A percentile compares a stretch with the other conserved stretches of the same genome.
phyloP scores from a whole-genome alignment of 176 grass and related monocot genomes.

The Aegilops tauschii region DNA sequence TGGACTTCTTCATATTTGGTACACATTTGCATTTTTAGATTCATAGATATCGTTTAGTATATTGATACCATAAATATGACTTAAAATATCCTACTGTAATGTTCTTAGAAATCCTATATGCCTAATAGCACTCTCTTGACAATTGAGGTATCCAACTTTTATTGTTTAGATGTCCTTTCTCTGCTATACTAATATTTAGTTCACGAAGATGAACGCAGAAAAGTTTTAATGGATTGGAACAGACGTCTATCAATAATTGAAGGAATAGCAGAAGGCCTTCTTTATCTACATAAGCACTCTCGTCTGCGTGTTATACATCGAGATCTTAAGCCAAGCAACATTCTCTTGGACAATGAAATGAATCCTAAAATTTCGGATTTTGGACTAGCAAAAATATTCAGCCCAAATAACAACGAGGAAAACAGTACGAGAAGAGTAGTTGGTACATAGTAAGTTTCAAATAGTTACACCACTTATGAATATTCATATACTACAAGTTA shows the following conservation, averaged over 20 bases:
- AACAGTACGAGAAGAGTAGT: constrained; percentile 36
- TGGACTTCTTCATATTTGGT: no score
- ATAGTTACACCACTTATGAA: no score
- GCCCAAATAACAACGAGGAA: constrained; percentile 8
- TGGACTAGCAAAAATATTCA: constrained; percentile 38
- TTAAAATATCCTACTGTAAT: not conserved
- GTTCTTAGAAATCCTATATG: not conserved
- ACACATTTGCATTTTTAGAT: no score
- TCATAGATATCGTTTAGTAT: no score
- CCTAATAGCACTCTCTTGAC: no score
- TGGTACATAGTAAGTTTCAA: constrained; percentile 49
- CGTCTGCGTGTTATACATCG: constrained; percentile 34
- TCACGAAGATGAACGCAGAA: not conserved
- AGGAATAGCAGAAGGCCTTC: constrained; percentile 35
- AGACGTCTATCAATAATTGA: not conserved
- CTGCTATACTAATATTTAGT: not conserved
- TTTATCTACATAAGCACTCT: constrained; percentile 45
- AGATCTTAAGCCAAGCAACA: constrained; percentile 49
- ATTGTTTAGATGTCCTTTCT: not conserved
- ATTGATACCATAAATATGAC: not conserved
- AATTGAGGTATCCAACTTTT: not conserved
- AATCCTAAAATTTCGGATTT: constrained; percentile 43
- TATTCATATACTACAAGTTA: not conserved
- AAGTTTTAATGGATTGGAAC: not conserved
- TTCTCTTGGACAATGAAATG: constrained; percentile 33